Percentiles rank a stretch among this genome's conserved stretches.
phyloP scores from a whole-genome alignment of 345 rosid species.

The Garcia nutans region DNA sequence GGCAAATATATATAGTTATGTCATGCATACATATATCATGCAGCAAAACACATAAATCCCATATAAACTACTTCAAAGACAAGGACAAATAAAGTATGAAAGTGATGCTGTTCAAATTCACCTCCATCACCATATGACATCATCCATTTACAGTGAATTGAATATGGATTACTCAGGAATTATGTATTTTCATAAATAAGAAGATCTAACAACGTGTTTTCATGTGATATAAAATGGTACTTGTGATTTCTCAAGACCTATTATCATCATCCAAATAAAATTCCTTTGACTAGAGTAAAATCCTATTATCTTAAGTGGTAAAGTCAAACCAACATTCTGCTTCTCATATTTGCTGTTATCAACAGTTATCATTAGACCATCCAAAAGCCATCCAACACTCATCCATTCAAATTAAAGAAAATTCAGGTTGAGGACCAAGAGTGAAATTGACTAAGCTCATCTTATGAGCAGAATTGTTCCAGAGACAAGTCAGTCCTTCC shows the following conservation, averaged over 20 bases:
- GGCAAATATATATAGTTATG: not conserved
- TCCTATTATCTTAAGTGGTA: not conserved
- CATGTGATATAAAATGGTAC: not conserved
- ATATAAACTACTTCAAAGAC: not conserved
- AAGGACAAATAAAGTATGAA: not conserved
- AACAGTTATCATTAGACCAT: not conserved
- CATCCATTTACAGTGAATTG: not conserved
- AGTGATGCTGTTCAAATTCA: not conserved
- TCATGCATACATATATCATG: not conserved
- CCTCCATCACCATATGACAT: conserved; percentile 2
- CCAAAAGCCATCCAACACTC: not conserved
- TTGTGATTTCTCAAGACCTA: not conserved
- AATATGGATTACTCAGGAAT: not conserved
- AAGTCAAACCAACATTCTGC: not conserved
- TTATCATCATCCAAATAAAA: no score
- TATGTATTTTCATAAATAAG: not conserved
- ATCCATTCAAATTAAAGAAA: not conserved
- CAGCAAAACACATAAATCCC: not conserved
- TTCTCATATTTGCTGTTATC: not conserved
- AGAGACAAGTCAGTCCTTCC: not conserved
- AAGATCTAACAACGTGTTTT: not conserved
- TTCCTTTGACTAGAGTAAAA: not conserved
- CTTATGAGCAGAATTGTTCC: not conserved
- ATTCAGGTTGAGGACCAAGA: not conserved
- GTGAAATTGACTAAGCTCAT: not conserved